phyloP scores from a whole-genome alignment of 148 eudicot genomes.

The Rheum nobile region DNA sequence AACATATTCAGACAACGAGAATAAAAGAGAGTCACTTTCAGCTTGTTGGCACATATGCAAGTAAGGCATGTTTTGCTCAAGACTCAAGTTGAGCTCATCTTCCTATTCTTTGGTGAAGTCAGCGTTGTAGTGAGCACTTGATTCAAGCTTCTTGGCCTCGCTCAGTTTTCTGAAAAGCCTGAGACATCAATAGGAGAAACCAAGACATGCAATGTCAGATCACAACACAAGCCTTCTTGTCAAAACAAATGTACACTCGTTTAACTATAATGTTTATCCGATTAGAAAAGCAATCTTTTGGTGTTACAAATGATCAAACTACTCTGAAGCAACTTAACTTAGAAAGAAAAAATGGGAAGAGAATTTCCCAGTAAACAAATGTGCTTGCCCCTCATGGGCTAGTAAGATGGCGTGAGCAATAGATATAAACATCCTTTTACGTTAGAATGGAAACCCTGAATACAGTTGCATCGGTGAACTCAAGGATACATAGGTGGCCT shows the following conservation, averaged over 20 bases:
- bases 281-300: background rate
- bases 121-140: constrained; percentile 57
- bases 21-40: too few species aligned
- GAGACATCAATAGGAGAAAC: background rate
- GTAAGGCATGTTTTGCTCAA: background rate
- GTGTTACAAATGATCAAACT: background rate
- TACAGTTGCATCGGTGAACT: background rate
- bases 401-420: background rate
- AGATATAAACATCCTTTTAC: background rate
- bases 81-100: too few species aligned
- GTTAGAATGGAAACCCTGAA: background rate
- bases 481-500: background rate
- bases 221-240: background rate
- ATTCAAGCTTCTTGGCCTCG: constrained; percentile 92
- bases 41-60: background rate
- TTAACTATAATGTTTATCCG: background rate
- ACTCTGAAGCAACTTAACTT: background rate
- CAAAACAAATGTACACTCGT: background rate
- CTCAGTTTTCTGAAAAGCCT: constrained; percentile 90
- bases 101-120: constrained; percentile 5
- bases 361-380: background rate
- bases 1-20: background rate
- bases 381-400: too few species aligned
- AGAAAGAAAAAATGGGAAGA: too few species aligned
- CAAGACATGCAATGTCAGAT: background rate